Conservation (phyloP, 441 rosid genomes). For the Aquilaria agallochum region DNA sequence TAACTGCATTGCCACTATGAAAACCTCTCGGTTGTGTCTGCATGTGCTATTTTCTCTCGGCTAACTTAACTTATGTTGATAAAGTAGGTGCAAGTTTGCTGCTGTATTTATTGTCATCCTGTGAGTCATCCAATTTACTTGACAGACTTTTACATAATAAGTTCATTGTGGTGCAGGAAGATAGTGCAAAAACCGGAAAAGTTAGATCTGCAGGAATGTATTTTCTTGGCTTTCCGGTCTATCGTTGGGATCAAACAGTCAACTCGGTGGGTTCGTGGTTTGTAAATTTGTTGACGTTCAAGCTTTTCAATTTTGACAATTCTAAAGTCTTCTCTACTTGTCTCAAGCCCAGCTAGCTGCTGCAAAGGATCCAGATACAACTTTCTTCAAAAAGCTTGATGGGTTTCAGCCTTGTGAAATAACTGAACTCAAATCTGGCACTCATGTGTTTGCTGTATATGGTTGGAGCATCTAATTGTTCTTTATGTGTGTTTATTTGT, state of each 20-base stretch:
- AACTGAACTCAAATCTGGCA: constrained; percentile 79
- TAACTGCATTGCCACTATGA: no score
- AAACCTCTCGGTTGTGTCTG: no score
- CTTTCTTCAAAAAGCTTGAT: constrained; percentile 86
- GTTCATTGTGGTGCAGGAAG: constrained; percentile 51
- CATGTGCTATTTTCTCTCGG: no score
- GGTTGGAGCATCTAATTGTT: constrained; percentile 45
- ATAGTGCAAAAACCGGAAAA: constrained; percentile 73
- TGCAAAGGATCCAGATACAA: constrained; percentile 84
- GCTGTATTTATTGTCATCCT: no score
- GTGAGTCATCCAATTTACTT: no score
- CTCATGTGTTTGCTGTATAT: constrained; percentile 83
- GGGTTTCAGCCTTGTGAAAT: constrained; percentile 96
- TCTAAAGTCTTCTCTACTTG: constrained; percentile 12
- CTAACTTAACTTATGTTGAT: no score
- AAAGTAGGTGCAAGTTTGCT: no score
- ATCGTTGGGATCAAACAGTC: constrained; percentile 69
- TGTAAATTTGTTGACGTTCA: constrained; percentile 1
- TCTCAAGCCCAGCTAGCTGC: constrained; percentile 50
- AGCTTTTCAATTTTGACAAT: constrained; percentile 11
- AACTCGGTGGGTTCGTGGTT: constrained; percentile 50
- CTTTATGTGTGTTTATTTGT: constrained; percentile 12
- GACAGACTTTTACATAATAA: no score
- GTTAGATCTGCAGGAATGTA: constrained; percentile 92
- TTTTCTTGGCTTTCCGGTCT: constrained; percentile 92